Evolutionary conservation across 73 alveolate species (phyloP).

Genomic region (Paramecium sonneborni): DNA sequence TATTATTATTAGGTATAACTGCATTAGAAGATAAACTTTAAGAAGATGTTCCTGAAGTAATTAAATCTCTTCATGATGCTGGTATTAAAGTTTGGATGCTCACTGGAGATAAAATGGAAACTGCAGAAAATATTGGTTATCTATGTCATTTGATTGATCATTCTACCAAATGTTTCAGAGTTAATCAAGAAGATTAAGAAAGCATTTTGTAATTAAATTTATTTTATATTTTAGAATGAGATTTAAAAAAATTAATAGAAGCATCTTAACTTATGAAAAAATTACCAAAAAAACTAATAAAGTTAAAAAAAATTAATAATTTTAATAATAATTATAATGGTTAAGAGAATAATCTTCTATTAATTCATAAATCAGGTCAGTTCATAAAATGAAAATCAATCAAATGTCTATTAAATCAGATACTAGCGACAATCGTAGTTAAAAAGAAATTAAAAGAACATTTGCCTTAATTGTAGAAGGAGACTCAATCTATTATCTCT

Average conservation of each 20-base stretch:
- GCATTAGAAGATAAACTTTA: conserved; percentile 95
- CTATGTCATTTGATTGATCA: conserved; percentile 84
- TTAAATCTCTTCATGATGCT: conserved; percentile 86
- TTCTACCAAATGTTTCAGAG: conserved; percentile 80
- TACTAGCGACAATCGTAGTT: background rate
- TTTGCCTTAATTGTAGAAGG: conserved; percentile 64
- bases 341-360: conserved; percentile 4
- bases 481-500: conserved; percentile 29
- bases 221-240: background rate
- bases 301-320: background rate
- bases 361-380: conserved; percentile 11
- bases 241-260: background rate
- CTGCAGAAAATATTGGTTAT: conserved; percentile 96
- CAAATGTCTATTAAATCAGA: conserved; percentile 7
- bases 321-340: background rate
- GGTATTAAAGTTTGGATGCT: conserved; percentile 97
- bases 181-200: conserved; percentile 56
- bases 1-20: conserved; percentile 88
- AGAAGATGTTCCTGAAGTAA: conserved; percentile 91
- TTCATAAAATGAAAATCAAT: background rate
- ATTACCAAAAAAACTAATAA: background rate
- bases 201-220: background rate
- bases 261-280: conserved; percentile 16
- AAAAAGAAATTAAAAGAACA: conserved; percentile 46
- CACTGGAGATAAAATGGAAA: conserved; percentile 97